A percentile compares a stretch with the other conserved stretches of the same genome.
Conservation (phyloP, 192 early-diverging fungal genomes). For the Coemansia sp. region DNA sequence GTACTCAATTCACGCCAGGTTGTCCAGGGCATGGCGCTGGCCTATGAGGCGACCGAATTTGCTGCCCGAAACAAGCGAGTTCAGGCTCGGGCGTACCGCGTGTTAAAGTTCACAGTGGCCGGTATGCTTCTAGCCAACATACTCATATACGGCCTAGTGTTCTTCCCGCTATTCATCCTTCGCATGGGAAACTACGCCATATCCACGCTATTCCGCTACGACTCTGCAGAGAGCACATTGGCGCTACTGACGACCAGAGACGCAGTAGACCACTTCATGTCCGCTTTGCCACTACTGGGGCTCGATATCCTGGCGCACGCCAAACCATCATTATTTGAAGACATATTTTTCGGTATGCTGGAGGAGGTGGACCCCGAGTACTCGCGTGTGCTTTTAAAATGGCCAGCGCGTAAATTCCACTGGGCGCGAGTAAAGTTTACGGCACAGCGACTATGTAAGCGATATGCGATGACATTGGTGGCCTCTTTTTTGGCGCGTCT, state of each 20-base stretch:
- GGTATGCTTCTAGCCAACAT: conserved; percentile 32
- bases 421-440: conserved; percentile 47
- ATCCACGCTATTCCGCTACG: conserved; percentile 33
- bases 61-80: conserved; percentile 34
- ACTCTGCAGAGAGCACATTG: conserved; percentile 27
- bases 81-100: conserved; percentile 31
- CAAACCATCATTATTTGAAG: conserved; percentile 26
- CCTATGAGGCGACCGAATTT: conserved; percentile 41
- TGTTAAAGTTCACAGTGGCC: conserved; percentile 25
- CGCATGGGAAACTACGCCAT: conserved; percentile 23
- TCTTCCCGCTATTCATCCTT: conserved; percentile 40
- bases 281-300: conserved; percentile 40
- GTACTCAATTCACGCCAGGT: conserved; percentile 26
- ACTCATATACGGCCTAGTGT: conserved; percentile 22
- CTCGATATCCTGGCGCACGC: conserved; percentile 43
- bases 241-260: conserved; percentile 40
- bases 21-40: conserved; percentile 33
- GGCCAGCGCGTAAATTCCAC: conserved; percentile 39
- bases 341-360: conserved; percentile 48
- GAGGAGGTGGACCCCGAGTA: conserved; percentile 46
- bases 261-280: conserved; percentile 40
- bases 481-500: conserved; percentile 25
- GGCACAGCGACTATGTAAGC: conserved; percentile 29
- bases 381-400: conserved; percentile 23
- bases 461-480: conserved; percentile 43